phyloP scores from a whole-genome alignment of 2,329 filamentous ascomycete genomes.

The Mariannaea elegans region DNA sequence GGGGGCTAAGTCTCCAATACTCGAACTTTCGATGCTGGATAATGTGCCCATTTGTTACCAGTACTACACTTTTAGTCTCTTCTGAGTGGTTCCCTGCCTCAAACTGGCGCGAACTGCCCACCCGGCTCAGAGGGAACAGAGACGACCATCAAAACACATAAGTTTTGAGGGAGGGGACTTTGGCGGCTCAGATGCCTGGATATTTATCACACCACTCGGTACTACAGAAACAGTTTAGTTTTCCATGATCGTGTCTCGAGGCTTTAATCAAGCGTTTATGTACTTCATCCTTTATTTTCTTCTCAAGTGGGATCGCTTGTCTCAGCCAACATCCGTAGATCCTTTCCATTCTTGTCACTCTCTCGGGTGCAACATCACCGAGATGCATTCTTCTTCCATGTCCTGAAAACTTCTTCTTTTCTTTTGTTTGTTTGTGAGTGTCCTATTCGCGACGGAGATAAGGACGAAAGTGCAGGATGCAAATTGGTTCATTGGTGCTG shows the following conservation, averaged over 20 bases:
- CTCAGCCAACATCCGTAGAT: slow-evolving; percentile 13
- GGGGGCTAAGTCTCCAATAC: neutral
- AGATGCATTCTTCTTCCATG: too few species aligned
- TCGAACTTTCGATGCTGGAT: neutral
- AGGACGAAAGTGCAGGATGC: too few species aligned
- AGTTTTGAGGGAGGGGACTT: too few species aligned
- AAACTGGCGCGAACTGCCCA: neutral
- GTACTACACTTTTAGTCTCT: too few species aligned
- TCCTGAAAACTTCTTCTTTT: neutral
- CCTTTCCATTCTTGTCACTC: slow-evolving; percentile 13
- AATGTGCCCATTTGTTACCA: too few species aligned
- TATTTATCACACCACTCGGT: slow-evolving; percentile 10
- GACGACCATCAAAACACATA: too few species aligned
- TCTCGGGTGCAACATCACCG: neutral
- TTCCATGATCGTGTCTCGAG: neutral
- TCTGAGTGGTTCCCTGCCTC: neutral
- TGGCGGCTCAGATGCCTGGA: slow-evolving; percentile 14
- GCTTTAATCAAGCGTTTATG: neutral
- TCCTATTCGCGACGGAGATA: too few species aligned
- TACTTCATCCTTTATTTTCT: too few species aligned
- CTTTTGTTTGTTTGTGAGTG: too few species aligned
- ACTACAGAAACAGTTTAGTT: neutral
- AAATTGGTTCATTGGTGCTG: too few species aligned
- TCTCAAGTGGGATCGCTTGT: neutral
- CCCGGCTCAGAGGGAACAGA: neutral